Conservation (phyloP, 2,329 filamentous ascomycete species). For the Fusarium kyushuense region DNA sequence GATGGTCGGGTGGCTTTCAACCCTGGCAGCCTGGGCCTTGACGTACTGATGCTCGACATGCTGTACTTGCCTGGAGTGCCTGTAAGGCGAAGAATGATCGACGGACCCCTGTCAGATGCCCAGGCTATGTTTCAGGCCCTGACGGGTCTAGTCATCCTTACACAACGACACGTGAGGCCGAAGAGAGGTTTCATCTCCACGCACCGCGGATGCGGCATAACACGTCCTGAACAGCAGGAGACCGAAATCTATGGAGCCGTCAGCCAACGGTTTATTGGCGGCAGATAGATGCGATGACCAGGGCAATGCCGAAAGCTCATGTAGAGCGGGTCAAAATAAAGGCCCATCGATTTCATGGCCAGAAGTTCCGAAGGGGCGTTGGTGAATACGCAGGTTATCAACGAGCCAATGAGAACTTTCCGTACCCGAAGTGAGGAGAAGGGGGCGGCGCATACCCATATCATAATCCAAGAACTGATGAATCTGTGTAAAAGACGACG, state of each 20-base stretch:
- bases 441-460: constrained; percentile 37
- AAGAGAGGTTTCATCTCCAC: constrained; percentile 48
- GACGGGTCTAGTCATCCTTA: constrained; percentile 34
- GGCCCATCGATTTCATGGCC: constrained; percentile 36
- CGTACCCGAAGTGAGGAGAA: constrained; percentile 49
- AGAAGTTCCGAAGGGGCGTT: constrained; percentile 40
- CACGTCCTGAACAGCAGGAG: constrained; percentile 36
- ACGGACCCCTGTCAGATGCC: constrained; percentile 39
- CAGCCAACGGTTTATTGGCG: constrained; percentile 28
- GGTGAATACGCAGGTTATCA: constrained; percentile 37
- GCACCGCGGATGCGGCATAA: constrained; percentile 45
- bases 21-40: constrained; percentile 37
- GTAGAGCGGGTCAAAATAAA: constrained; percentile 37
- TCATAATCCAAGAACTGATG: constrained; percentile 33
- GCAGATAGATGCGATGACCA: constrained; percentile 29
- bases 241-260: constrained; percentile 31
- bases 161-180: constrained; percentile 47
- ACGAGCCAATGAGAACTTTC: constrained; percentile 47
- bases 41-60: constrained; percentile 30
- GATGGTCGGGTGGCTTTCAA: constrained; percentile 40
- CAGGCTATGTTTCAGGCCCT: constrained; percentile 45
- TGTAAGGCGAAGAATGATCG: constrained; percentile 39
- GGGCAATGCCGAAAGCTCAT: constrained; percentile 30
- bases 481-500: constrained; percentile 26
- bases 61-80: constrained; percentile 18